Evolutionary conservation across 148 eudicot genomes (phyloP), one percentile per base, ranked within the genome.

Genomic region (Chenopodium quinoa): DNA sequence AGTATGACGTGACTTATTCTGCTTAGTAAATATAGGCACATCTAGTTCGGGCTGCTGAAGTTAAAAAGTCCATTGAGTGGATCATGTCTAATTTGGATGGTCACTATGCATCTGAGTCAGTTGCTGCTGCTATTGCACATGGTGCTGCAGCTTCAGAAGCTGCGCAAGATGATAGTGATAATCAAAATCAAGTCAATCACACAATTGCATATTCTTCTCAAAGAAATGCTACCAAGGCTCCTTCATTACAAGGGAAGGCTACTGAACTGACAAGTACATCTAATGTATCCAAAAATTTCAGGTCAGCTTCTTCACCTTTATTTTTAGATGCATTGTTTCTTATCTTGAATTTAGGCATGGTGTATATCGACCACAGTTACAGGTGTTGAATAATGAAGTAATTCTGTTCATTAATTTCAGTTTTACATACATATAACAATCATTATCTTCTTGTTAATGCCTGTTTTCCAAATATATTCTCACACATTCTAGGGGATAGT

Each of bases 41-140:
- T 86, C 85, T 97, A 83, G 81, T 89, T 65, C 91, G 93, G 82
- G 98, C 99, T 75, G 95, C 94, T 82, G 99, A 94, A 85, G 98
- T 97, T 19, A 97, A 97, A 86, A 92, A 88, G 85, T 91, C 98
- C 80, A 92, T 97, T 78, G 99, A 97, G 86, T 94, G 98, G 98
- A 94, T 94, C 72, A 90, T 97, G 95, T 90, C 91, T 82, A 94
- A 94, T 87, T 89, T 92, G 82, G 93, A 91, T 82, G 96, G 95
- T 78, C 98, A 97, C 80, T 94, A 94, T 90, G 99, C 97, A 84
- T 93, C 99, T 86, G 94, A 91, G 79, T 90, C 99, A 63, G 98
- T 97, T 90, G 91, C 98, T 92, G 92, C 94, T 85, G 99, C 97
- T 82, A 91, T 95, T 86, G 93, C 93, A 79, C 89, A 89, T 80